phyloP scores from a whole-genome alignment of 306 rosid species.

The Inga laurina region DNA sequence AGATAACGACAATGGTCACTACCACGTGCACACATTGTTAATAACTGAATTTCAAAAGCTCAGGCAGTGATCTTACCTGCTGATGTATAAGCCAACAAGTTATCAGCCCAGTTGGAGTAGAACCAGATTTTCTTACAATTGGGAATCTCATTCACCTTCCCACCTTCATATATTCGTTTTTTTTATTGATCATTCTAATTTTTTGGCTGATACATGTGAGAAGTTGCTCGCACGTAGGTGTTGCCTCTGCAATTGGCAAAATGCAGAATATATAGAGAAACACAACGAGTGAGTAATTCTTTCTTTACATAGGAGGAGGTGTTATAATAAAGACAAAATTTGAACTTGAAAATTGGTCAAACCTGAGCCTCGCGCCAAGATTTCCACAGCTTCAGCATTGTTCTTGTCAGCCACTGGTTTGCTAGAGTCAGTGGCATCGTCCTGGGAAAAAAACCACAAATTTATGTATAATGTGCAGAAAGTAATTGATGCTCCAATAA shows the following conservation, averaged over 20 bases:
- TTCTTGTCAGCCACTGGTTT: slow-evolving; percentile 51
- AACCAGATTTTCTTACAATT: slow-evolving; percentile 76
- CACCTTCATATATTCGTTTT: slow-evolving; percentile 46
- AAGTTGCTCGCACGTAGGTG: slow-evolving; percentile 80
- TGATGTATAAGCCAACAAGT: slow-evolving; percentile 83
- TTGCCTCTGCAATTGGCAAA: slow-evolving; percentile 87
- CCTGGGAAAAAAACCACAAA: slow-evolving; percentile 24
- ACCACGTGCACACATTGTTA: not conserved
- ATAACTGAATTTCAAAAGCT: not conserved
- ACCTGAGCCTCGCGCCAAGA: slow-evolving; percentile 73
- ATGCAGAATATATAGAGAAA: slow-evolving; percentile 44
- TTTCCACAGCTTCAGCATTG: slow-evolving; percentile 71
- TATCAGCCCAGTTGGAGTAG: slow-evolving; percentile 91
- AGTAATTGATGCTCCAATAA: not conserved
- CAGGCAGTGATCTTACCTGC: slow-evolving; percentile 52
- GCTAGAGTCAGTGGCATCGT: slow-evolving; percentile 26
- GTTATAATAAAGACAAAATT: not conserved
- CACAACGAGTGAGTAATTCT: not conserved
- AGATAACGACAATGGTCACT: not conserved
- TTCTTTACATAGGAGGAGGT: not conserved
- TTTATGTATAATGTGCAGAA: not conserved
- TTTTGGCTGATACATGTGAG: slow-evolving; percentile 31
- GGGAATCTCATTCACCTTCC: slow-evolving; percentile 80
- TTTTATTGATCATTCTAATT: no score
- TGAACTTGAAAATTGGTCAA: not conserved